Conservation (phyloP, 768 basidiomycete species). For the Melanogaster broomeanus region DNA sequence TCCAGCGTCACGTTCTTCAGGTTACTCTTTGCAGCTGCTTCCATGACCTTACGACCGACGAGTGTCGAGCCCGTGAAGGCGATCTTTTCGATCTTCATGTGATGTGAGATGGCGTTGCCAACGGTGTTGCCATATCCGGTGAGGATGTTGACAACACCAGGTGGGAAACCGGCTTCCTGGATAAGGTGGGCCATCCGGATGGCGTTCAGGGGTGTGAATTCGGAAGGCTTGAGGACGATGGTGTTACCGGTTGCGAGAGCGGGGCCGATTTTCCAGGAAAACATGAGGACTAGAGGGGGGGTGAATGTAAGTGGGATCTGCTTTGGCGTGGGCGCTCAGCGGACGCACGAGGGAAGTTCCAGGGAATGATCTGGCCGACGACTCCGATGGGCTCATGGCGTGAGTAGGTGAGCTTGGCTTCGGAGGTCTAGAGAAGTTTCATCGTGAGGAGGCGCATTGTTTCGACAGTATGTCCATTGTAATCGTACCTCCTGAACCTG, state of each 20-base stretch:
- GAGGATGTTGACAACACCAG: constrained; percentile 77
- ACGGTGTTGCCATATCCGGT: constrained; percentile 71
- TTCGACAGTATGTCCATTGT: not conserved
- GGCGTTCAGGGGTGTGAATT: constrained; percentile 73
- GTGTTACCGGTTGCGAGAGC: constrained; percentile 80
- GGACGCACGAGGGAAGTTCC: constrained; percentile 57
- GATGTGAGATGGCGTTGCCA: constrained; percentile 68
- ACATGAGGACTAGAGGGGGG: constrained; percentile 48
- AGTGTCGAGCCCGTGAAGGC: constrained; percentile 88
- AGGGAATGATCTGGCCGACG: constrained; percentile 60
- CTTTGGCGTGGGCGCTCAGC: not conserved
- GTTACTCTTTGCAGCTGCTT: constrained; percentile 78
- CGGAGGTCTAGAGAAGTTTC: constrained; percentile 24
- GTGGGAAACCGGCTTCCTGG: constrained; percentile 72
- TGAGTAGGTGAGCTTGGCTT: constrained; percentile 16
- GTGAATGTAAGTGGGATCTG: not conserved
- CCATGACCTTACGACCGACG: constrained; percentile 77
- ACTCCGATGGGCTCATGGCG: constrained; percentile 22
- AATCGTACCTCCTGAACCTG: constrained; percentile 60
- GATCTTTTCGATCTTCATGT: constrained; percentile 67
- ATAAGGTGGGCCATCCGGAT: constrained; percentile 52
- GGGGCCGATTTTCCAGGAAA: constrained; percentile 74
- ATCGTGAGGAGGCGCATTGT: not conserved
- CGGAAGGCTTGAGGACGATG: constrained; percentile 80
- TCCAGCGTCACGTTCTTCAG: constrained; percentile 73